Conservation (phyloP, 177 flowering plant species). For the Telopea speciosissima region DNA sequence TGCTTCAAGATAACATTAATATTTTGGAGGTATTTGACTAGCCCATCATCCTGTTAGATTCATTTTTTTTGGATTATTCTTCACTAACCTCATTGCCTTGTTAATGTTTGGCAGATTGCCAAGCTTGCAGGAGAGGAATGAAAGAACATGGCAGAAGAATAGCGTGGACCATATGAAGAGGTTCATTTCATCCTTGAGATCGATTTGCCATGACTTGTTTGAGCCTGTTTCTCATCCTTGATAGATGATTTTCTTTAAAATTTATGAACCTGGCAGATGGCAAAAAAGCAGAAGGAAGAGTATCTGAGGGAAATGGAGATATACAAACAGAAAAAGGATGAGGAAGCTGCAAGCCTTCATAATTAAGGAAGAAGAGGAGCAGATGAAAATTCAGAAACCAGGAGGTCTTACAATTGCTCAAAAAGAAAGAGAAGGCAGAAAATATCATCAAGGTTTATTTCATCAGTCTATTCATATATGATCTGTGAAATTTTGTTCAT, state of each 20-base stretch:
- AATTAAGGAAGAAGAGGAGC: constrained; percentile 71
- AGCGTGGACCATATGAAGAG: constrained; percentile 65
- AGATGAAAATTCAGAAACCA: constrained; percentile 74
- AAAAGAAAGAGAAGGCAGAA: constrained; percentile 88
- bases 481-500: not conserved
- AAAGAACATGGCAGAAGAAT: constrained; percentile 68
- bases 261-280: constrained; percentile 33
- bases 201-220: not conserved
- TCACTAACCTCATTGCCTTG: not conserved
- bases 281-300: constrained; percentile 73
- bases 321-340: constrained; percentile 68
- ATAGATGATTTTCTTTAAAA: not conserved
- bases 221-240: not conserved
- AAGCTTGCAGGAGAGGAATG: constrained; percentile 89
- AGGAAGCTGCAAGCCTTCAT: constrained; percentile 48
- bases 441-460: constrained; percentile 63
- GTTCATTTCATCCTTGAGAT: constrained; percentile 21
- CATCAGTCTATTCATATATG: not conserved
- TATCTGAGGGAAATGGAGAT: constrained; percentile 65
- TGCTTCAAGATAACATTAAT: constrained; percentile 50
- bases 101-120: constrained; percentile 33
- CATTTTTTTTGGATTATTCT: not conserved
- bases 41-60: not conserved
- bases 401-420: constrained; percentile 85
- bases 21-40: constrained; percentile 49